Evolutionary conservation across 2,329 filamentous ascomycete genomes (phyloP), one percentile per base, ranked within the genome.

Genomic region (Pseudocercospora fuligena): DNA sequence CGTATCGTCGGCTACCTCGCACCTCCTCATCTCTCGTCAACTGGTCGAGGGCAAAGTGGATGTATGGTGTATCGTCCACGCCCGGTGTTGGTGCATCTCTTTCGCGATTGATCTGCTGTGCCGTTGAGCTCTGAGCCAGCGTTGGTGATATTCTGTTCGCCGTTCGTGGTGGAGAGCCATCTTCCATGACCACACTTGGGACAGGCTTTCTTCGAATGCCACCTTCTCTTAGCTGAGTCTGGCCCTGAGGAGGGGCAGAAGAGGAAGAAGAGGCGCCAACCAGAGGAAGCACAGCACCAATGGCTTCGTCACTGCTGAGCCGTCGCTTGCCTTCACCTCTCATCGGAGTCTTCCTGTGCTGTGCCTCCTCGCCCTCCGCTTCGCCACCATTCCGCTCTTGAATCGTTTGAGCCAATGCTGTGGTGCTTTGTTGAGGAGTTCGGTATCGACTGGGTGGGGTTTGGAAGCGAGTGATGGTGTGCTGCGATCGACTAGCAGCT

Each of bases 31-130:
- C 88, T 57, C 90, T 85, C 5, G 93, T 96, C 72, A 98, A 82
- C 69, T 94, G 92, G 70, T 97, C 92, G 69, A 98, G 88, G 47
- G 94, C 94, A 78, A 95, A 96, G 70, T 91, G 91, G 69, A 97
- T 92, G 78, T 94, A 97, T 0, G 93, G 93, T 8, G 89, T 91
- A 75, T 97, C 91, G 74, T 97, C 93, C 46, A 93, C 83, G 9
- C 90, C 92, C 0, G 93, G 93, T 0, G 92, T 94, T 2, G 85
- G 82, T 12, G 83, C 81, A 60, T 81, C 81, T 56, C 60, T 51
- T 60, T 76, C 75, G 14, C 74, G 73, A 46, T 71, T 69, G 31
- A 78, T 69, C 27, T 75, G 75, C 57, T 70, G 60, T 6, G 75
- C 73, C 5, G 73, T 73, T 16, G 75, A 77, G 69, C 77, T 78